Base-by-base conservation (phyloP, 257 asterid species). In the Forsythia suspensa region DNA sequence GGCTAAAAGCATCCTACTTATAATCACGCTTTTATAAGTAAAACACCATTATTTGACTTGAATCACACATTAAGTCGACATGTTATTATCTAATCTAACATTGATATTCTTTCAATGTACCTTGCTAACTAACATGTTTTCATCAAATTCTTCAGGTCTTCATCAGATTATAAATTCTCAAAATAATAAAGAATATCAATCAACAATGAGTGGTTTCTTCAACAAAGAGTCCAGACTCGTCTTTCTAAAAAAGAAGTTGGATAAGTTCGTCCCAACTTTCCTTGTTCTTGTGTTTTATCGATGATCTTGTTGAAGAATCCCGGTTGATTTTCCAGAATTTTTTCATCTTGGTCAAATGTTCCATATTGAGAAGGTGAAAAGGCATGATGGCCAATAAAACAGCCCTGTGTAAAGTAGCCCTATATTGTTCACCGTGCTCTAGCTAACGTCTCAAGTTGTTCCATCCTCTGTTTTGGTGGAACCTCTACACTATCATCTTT, bases 231-330 rank as follows among this genome's bases (percentile, higher is more conserved):
- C 95, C 92, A 11, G 91, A 84, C 18, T 87, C 89, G 38, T 89
- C 97, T 77, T 90, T 92, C 48, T 91, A 96, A 18, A 87, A 90
- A 55, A 86, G 85, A 40, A 88, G 90, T 75, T 91, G 93, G 34
- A 92, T 90, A 74, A 84, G 65, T 65, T 89, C 97, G 6, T 91
- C 97, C 97, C 96, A 92, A 83, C 80, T 92, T 78, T 89, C 97
- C 66, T 73, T 78, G 7, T 76, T 66, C 82, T 57, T 74, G 84
- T 86, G 71, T 77, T 61, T 79, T 41, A 70, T 79, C 0, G 91
- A 89, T 44, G 94, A 89, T 74, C 90, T 90, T 5, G 79, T 71
- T 6, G 92, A 87, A 71, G 92, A 86, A 82, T 86, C 1, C 83
- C 84, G 4, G 8, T 18, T 6, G 65, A 63, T 8, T 8, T 29